Conservation (phyloP, 768 basidiomycete species). For the Tylopilus rubrobrunneus region DNA sequence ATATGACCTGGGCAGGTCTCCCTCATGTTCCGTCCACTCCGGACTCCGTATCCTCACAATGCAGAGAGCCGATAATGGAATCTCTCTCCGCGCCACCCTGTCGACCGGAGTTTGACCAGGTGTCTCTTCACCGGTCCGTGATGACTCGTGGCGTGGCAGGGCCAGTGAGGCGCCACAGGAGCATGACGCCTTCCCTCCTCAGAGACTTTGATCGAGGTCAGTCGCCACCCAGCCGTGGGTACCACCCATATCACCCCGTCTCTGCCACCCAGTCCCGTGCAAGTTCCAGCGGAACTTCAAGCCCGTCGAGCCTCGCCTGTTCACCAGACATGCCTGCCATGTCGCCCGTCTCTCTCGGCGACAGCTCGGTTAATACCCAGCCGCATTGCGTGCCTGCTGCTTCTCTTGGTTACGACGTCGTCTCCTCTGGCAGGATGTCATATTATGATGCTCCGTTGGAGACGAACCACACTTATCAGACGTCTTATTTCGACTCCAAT, state of each 20-base stretch:
- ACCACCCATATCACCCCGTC: slow-evolving; percentile 50
- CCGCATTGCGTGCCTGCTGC: slow-evolving; percentile 21
- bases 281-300: slow-evolving; percentile 27
- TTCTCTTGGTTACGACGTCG: slow-evolving; percentile 19
- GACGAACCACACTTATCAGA: slow-evolving; percentile 17
- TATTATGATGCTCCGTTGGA: slow-evolving; percentile 27
- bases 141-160: slow-evolving; percentile 40
- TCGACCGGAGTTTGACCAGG: slow-evolving; percentile 59
- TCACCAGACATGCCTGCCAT: slow-evolving; percentile 28
- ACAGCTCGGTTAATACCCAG: slow-evolving; percentile 9
- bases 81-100: slow-evolving; percentile 61
- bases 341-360: slow-evolving; percentile 17
- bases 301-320: slow-evolving; percentile 26
- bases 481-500: slow-evolving; percentile 21
- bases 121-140: slow-evolving; percentile 22
- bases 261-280: slow-evolving; percentile 27
- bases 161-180: slow-evolving; percentile 65
- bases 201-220: slow-evolving; percentile 48
- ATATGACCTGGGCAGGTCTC: slow-evolving; percentile 23
- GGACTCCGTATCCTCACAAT: slow-evolving; percentile 28
- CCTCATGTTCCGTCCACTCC: slow-evolving; percentile 13
- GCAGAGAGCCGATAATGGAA: slow-evolving; percentile 42
- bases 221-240: slow-evolving; percentile 46
- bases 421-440: slow-evolving; percentile 26
- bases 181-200: slow-evolving; percentile 68